Conservation (phyloP, 2,329 filamentous ascomycete genomes). For the Penicillium sp. region DNA sequence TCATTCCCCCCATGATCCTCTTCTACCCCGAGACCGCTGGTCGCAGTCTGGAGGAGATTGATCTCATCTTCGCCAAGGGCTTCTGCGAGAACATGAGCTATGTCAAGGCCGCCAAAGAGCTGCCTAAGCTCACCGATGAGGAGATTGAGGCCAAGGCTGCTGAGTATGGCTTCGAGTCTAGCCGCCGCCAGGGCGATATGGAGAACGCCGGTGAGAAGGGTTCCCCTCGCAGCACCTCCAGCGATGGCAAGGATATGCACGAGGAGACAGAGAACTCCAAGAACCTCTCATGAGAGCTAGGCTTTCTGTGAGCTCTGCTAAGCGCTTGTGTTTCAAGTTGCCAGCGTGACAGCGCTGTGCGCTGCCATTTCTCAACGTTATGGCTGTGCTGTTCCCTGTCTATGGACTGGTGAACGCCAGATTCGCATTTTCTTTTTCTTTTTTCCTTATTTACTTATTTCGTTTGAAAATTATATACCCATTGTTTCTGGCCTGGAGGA, state of each 20-base stretch:
- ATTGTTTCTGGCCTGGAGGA: conserved; percentile 13
- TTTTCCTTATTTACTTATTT: conserved; percentile 2
- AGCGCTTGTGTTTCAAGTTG: neutral
- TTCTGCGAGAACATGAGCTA: conserved; percentile 45
- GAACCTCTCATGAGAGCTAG: neutral
- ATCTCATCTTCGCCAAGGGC: conserved; percentile 48
- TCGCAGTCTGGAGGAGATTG: conserved; percentile 47
- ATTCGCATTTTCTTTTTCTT: conserved; percentile 4
- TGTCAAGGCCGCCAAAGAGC: conserved; percentile 33
- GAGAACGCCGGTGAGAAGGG: conserved; percentile 28
- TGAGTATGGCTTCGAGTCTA: conserved; percentile 31
- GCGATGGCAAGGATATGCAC: conserved; percentile 16
- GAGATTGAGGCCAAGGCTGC: conserved; percentile 36
- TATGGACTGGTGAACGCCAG: neutral
- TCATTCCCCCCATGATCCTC: conserved; percentile 55
- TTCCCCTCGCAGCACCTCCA: conserved; percentile 9
- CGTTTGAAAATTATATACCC: conserved; percentile 17
- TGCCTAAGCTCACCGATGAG: conserved; percentile 38
- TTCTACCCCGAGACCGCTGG: conserved; percentile 55
- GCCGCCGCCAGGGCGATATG: conserved; percentile 10
- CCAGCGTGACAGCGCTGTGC: conserved; percentile 17
- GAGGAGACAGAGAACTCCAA: conserved; percentile 5
- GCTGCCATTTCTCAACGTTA: conserved; percentile 10
- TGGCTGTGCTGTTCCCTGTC: conserved; percentile 4
- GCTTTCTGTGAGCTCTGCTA: neutral